Conservation (phyloP, 371 early-diverging fungal species). For the Sporodiniella umbellata region DNA sequence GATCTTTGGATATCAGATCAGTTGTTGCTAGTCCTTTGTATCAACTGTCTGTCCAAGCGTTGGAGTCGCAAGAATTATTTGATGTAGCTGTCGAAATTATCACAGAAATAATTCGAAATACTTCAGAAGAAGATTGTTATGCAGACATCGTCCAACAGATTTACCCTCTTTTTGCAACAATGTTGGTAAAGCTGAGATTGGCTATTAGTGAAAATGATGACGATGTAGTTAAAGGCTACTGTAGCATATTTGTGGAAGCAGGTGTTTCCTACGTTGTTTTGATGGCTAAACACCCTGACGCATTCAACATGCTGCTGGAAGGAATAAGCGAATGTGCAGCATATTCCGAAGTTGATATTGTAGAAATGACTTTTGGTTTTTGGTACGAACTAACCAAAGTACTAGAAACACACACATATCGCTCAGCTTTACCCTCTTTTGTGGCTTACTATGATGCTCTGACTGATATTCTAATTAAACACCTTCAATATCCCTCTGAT, state of each 20-base stretch:
- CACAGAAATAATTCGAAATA: constrained; percentile 77
- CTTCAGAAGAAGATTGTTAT: constrained; percentile 58
- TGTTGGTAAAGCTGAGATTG: constrained; percentile 49
- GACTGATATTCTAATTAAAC: constrained; percentile 79
- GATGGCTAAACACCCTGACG: constrained; percentile 61
- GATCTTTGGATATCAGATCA: constrained; percentile 68
- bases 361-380: constrained; percentile 79
- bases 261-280: constrained; percentile 81
- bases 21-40: constrained; percentile 70
- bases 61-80: constrained; percentile 67
- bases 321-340: constrained; percentile 74
- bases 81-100: constrained; percentile 84
- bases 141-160: constrained; percentile 59
- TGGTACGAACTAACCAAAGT: constrained; percentile 81
- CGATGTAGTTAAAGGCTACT: constrained; percentile 64
- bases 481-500: constrained; percentile 80
- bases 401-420: constrained; percentile 48
- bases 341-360: constrained; percentile 65
- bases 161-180: constrained; percentile 55
- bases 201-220: constrained; percentile 35
- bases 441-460: constrained; percentile 64
- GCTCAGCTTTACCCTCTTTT: constrained; percentile 47
- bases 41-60: constrained; percentile 70
- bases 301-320: constrained; percentile 68
- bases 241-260: constrained; percentile 82